A percentile compares a stretch with the other conserved stretches of the same genome.
phyloP scores from a whole-genome alignment of 768 basidiomycete genomes.

The Russula lepida region DNA sequence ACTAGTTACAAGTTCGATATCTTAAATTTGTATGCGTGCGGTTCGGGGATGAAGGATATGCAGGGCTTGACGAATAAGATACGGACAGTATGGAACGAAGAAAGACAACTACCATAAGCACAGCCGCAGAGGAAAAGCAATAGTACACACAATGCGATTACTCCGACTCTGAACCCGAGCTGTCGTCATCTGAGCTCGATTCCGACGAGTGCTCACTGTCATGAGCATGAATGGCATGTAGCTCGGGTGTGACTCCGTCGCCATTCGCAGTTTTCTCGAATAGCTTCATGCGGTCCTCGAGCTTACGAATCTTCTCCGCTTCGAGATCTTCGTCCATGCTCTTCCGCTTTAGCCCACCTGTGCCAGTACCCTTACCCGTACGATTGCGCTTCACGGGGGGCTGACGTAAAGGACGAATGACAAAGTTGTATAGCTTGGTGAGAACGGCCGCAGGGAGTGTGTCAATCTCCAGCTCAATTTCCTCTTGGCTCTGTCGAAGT shows the following conservation, averaged over 20 bases:
- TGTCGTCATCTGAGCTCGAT: slow-evolving; percentile 70
- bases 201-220: slow-evolving; percentile 75
- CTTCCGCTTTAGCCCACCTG: slow-evolving; percentile 86
- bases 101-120: slow-evolving; percentile 14
- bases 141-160: slow-evolving; percentile 31
- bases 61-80: slow-evolving; percentile 22
- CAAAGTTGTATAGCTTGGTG: slow-evolving; percentile 92
- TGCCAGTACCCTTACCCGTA: slow-evolving; percentile 72
- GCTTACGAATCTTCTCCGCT: slow-evolving; percentile 85
- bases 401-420: slow-evolving; percentile 69
- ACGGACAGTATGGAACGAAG: slow-evolving; percentile 13
- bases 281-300: slow-evolving; percentile 81
- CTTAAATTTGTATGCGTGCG: slow-evolving; percentile 28
- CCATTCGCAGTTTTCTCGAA: slow-evolving; percentile 51
- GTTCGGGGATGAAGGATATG: slow-evolving; percentile 21
- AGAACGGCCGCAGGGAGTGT: slow-evolving; percentile 77
- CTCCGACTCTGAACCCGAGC: slow-evolving; percentile 79
- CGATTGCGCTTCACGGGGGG: slow-evolving; percentile 49
- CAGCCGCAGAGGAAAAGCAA: neutral
- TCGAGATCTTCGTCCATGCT: slow-evolving; percentile 97
- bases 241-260: slow-evolving; percentile 30
- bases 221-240: slow-evolving; percentile 33
- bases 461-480: slow-evolving; percentile 98
- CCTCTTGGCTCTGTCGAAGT: slow-evolving; percentile 78
- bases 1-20: slow-evolving; percentile 26